Evolutionary conservation across 2,329 filamentous ascomycete genomes (phyloP), one percentile per base, ranked within the genome.

Genomic region (Scortechinia acanthostroma): DNA sequence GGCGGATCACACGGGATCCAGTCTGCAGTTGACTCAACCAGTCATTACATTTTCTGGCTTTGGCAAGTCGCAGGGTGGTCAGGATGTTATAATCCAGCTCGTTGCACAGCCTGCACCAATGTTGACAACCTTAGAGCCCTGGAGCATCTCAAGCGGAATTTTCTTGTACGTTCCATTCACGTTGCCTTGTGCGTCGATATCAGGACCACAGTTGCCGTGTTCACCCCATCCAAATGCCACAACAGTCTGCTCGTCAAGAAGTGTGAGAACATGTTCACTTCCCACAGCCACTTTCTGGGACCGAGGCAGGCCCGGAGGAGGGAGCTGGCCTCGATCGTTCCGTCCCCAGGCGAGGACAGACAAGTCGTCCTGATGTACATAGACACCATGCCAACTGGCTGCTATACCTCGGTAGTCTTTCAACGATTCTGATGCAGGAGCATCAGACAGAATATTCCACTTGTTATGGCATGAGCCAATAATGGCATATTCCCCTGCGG

Each of bases 151-250:
- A n/a, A 1, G 37, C 16, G 62, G 45, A 4, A 55, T 50, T 43
- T 77, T 60, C 45, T 63, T 55, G 48, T 69, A 74, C 58, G 63
- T 74, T 35, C 54, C 57, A 14, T 62, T 71, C 44, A 68, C 73
- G 47, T 40, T 40, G 6, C 35, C 35, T 6, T 64, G 61, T 10
- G 58, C 53, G 53, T 76, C 69, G 3, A 63, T 65, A 33, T 64
- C 62, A 33, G 62, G 57, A 3, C 81, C 82, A 55, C 81, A 86
- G 55, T 86, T 86, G 1, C 82, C 82, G 63, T 86, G 82, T 58
- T 84, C 80, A 2, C 77, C 79, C 81, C 81, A 86, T 16, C 81
- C 81, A 76, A 80, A 85, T 2, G 76, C 70, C 43, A 80, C 63
- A 1, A 83, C 35, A 10, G 6, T 13, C 35, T 17, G 13, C 14